phyloP scores from a whole-genome alignment of 495 filamentous ascomycete species.

The Xylaria scruposa region DNA sequence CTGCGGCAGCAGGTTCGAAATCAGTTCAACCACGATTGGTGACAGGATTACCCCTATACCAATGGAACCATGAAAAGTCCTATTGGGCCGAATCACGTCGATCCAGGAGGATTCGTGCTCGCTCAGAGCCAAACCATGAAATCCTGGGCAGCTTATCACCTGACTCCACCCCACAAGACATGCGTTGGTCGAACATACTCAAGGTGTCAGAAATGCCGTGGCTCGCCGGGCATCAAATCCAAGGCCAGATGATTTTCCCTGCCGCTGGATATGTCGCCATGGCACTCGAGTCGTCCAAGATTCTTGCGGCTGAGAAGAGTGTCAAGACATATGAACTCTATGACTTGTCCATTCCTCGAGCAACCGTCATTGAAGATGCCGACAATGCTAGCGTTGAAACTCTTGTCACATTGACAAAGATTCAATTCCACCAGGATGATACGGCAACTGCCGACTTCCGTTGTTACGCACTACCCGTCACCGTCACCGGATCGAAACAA shows the following conservation, averaged over 20 bases:
- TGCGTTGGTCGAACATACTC: conserved; percentile 54
- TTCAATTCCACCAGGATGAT: conserved; percentile 5
- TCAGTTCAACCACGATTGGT: conserved; percentile 32
- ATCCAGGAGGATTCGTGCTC: conserved; percentile 34
- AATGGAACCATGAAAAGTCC: conserved; percentile 53
- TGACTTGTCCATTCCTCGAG: conserved; percentile 28
- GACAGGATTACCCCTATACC: conserved; percentile 55
- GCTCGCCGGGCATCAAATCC: conserved; percentile 51
- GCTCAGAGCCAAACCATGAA: conserved; percentile 40
- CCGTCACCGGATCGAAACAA: neutral
- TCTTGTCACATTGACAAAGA: conserved; percentile 25
- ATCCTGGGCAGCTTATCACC: conserved; percentile 48
- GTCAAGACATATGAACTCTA: conserved; percentile 32
- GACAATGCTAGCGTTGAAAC: conserved; percentile 30
- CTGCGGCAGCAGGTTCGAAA: conserved; percentile 32
- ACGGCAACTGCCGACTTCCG: conserved; percentile 23
- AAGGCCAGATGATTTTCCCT: conserved; percentile 57
- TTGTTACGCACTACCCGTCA: conserved; percentile 21
- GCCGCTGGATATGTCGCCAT: conserved; percentile 58
- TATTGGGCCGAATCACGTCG: conserved; percentile 57
- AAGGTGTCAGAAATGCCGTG: conserved; percentile 49
- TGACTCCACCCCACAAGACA: conserved; percentile 40
- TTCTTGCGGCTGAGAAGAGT: neutral
- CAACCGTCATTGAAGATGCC: conserved; percentile 30
- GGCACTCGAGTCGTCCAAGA: conserved; percentile 51